A percentile compares a stretch with the other conserved stretches of the same genome.
These are phyloP conservation scores for Penicillium sp. DNA, from an alignment of 2,329 filamentous ascomycete species.

Conservation along the genomic window DNA sequence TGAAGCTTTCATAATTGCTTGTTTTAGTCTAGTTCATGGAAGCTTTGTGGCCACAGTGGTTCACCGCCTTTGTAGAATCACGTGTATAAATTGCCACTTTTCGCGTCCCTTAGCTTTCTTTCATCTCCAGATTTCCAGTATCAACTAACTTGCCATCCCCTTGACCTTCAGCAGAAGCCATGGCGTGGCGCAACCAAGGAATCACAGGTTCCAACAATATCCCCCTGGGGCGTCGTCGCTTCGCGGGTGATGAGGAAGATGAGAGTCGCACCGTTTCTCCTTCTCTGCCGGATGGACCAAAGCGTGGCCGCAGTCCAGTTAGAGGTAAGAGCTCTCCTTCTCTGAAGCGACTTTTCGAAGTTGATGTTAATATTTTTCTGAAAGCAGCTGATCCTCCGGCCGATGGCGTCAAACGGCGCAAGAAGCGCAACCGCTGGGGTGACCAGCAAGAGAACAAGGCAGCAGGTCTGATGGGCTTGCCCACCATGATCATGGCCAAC, in stretches of 20 bases:
- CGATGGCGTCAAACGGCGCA: conserved; percentile 84
- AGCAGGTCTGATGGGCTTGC: conserved; percentile 93
- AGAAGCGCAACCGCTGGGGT: conserved; percentile 99
- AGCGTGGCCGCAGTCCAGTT: conserved; percentile 91
- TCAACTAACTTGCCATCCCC: conserved; percentile 18
- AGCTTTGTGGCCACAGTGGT: not conserved
- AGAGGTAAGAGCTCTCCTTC: conserved; percentile 59
- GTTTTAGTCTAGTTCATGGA: too few species aligned
- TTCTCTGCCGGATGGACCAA: conserved; percentile 55
- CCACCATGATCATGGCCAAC: conserved; percentile 92
- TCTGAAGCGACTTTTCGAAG: too few species aligned
- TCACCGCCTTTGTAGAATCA: conserved; percentile 7
- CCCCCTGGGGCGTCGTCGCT: conserved; percentile 81
- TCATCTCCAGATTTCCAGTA: not conserved
- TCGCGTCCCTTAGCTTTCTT: conserved; percentile 13
- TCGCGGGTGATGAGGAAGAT: conserved; percentile 66
- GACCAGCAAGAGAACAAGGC: conserved; percentile 98
- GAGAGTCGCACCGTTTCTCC: conserved; percentile 49
- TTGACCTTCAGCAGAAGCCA: conserved; percentile 32
- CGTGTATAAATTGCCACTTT: conserved; percentile 14
- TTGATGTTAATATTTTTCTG: conserved; percentile 17
- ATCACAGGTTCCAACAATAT: conserved; percentile 99
- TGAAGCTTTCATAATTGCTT: not conserved
- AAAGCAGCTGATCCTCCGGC: conserved; percentile 50
- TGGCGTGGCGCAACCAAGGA: conserved; percentile 71